Evolutionary conservation across 257 asterid species (phyloP).

Genomic region (Capsicum chinense): DNA sequence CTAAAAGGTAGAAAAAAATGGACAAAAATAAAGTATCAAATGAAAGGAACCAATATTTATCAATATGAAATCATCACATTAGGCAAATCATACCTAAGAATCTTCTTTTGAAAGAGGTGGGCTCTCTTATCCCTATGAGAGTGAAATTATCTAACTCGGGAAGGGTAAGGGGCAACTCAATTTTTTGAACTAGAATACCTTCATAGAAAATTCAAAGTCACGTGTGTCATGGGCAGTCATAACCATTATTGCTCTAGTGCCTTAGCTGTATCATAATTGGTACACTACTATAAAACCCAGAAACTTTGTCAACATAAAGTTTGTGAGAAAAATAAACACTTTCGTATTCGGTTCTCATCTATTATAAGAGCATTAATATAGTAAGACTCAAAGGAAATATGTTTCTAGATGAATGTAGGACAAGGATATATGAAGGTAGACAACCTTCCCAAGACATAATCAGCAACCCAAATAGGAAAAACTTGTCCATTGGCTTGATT

Average conservation of each 20-base stretch:
- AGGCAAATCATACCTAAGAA: too few species aligned
- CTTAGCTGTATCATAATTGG: slow-evolving; percentile 69
- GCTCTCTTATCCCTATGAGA: too few species aligned
- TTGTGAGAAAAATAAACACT: neutral
- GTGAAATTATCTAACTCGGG: too few species aligned
- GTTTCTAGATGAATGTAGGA: slow-evolving; percentile 2
- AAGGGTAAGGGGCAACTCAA: too few species aligned
- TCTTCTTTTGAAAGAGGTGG: too few species aligned
- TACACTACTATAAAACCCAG: slow-evolving; percentile 29
- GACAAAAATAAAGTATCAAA: too few species aligned
- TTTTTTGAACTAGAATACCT: slow-evolving; percentile 29
- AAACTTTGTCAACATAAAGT: neutral
- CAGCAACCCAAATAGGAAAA: slow-evolving; percentile 97
- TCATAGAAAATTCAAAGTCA: slow-evolving; percentile 89
- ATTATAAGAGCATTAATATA: neutral
- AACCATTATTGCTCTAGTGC: slow-evolving; percentile 99
- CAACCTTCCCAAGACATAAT: slow-evolving; percentile 95
- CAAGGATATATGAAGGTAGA: slow-evolving; percentile 28
- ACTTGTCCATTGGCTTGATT: slow-evolving; percentile 83
- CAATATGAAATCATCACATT: too few species aligned
- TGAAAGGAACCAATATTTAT: too few species aligned
- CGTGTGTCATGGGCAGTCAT: slow-evolving; percentile 98
- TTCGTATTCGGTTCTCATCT: neutral
- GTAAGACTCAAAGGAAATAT: neutral
- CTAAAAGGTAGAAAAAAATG: too few species aligned